Evolutionary conservation across 148 eudicot genomes (phyloP), one percentile per base, ranked within the genome.

Genomic region (Rhododendron simsii): DNA sequence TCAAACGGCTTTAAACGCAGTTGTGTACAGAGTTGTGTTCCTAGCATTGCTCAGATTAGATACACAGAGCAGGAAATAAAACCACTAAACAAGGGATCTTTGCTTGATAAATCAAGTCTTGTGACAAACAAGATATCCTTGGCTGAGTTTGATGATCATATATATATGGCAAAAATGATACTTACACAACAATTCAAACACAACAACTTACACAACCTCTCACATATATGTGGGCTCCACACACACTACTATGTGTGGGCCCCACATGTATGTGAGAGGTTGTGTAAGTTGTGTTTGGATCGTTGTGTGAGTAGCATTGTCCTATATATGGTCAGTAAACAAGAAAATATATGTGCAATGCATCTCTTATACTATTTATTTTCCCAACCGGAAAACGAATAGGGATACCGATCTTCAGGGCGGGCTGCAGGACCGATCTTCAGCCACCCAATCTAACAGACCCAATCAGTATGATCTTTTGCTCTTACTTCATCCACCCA

Each of bases 401-500:
- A 82, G n/a, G 33, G 45, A 37, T 79, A 26, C 28, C 30, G n/a
- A 53, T 69, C 75, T 59, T 84, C 39, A 41, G 59, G 84, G 79
- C 3, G 45, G 44, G 3, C 77, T 20, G 50, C 59, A 20, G 45
- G 21, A 53, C 14, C 55, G 55, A 51, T 51, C 55, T 51, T 51
- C 57, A 51, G 61, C n/a, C n/a, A 7, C 61, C 20, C 57, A 7
- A 81, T 84, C 86, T 93, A 95, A 83, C 91, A 86, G 78, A 89
- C 65, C 96, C 96, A 93, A 4, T 86, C 81, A 18, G 88, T 41
- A 21, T 41, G 76, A 85, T 90, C 90, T 37, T 83, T 89, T 59
- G 93, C 67, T 39, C 75, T 87, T 15, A 85, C 82, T 30, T 90
- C 93, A 39, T 87, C 89, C 83, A 93, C 61, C 95, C 94, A 93